phyloP scores from a whole-genome alignment of 1,284 basidiomycete species.

The Ceratobasidium sp. region DNA sequence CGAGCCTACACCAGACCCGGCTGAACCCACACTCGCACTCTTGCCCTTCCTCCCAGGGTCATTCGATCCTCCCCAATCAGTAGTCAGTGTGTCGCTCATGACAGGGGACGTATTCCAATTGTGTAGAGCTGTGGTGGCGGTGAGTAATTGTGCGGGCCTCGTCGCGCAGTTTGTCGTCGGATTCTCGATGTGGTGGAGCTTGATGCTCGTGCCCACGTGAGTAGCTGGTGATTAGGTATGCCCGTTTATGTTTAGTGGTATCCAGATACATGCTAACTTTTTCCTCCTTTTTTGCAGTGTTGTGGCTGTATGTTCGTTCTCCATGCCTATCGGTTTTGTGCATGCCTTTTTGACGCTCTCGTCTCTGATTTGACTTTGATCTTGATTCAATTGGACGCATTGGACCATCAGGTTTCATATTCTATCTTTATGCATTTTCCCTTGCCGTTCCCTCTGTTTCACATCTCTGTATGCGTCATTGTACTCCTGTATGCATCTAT shows the following conservation, averaged over 20 bases:
- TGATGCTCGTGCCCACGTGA: conserved; percentile 21
- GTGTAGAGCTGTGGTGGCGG: conserved; percentile 18
- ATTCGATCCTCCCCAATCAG: neutral
- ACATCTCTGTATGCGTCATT: neutral
- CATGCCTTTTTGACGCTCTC: neutral
- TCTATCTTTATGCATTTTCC: neutral
- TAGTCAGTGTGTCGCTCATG: neutral
- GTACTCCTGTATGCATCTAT: neutral
- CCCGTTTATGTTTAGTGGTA: neutral
- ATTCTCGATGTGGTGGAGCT: conserved; percentile 39
- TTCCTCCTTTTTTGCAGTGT: neutral
- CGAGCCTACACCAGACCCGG: conserved; percentile 25
- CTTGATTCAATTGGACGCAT: neutral
- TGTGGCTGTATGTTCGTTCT: conserved; percentile 3
- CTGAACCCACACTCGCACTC: neutral
- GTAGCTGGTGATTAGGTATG: neutral
- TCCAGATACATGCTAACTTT: neutral
- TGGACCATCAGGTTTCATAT: neutral
- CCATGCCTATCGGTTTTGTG: neutral
- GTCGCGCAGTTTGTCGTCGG: conserved; percentile 37
- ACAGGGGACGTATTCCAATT: conserved; percentile 35
- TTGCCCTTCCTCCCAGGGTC: conserved; percentile 19
- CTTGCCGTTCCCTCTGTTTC: neutral
- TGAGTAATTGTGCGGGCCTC: conserved; percentile 35
- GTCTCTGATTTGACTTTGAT: neutral